phyloP scores from a whole-genome alignment of 345 rosid genomes.

The Lepidium didymum region DNA sequence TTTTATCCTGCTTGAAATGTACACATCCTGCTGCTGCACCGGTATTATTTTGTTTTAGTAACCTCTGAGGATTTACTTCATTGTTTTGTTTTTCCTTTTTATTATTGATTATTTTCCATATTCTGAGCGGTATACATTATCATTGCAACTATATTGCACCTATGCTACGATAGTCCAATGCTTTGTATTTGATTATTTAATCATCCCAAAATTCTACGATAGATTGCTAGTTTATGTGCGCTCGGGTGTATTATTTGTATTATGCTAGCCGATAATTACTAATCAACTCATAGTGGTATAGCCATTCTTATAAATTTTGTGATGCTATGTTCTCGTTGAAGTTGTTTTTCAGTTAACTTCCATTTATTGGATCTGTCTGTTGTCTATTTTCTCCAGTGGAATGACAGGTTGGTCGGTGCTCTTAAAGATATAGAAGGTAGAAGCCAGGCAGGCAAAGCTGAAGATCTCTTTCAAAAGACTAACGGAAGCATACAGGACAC shows the following conservation, averaged over 20 bases:
- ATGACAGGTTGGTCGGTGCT: slow-evolving; percentile 70
- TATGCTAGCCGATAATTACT: background rate
- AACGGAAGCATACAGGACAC: slow-evolving; percentile 39
- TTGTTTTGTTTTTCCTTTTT: background rate
- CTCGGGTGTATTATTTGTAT: background rate
- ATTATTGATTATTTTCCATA: background rate
- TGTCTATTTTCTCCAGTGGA: slow-evolving; percentile 59
- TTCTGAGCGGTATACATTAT: background rate
- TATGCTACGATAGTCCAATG: slow-evolving; percentile 4
- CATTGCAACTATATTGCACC: slow-evolving; percentile 8
- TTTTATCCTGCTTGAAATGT: slow-evolving; percentile 69
- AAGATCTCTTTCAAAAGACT: slow-evolving; percentile 37
- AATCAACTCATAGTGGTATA: slow-evolving; percentile 1
- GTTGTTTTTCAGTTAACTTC: background rate
- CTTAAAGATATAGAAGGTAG: slow-evolving; percentile 67
- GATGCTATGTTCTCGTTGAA: background rate
- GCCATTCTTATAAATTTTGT: background rate
- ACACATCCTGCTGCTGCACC: slow-evolving; percentile 91
- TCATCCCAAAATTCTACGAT: background rate
- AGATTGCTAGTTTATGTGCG: background rate
- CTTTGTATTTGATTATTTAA: background rate
- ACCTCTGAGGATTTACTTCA: slow-evolving; percentile 1
- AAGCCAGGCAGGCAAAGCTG: slow-evolving; percentile 38
- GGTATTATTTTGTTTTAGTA: slow-evolving; percentile 45
- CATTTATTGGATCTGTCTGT: background rate